phyloP scores from a whole-genome alignment of 228 moss, liverwort and hornwort species.

The Sphagnum fallax region DNA sequence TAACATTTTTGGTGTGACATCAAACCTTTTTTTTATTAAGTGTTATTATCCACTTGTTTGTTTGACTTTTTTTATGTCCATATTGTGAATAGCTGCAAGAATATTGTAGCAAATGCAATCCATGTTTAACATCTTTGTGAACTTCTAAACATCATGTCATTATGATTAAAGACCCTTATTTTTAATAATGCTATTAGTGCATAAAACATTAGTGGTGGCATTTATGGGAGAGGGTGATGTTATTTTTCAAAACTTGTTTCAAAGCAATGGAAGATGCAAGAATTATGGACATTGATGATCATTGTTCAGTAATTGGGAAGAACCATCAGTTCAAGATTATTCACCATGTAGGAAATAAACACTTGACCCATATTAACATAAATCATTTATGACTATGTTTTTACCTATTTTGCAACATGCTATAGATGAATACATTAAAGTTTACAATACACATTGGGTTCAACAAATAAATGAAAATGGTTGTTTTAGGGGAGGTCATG shows the following conservation, averaged over 20 bases:
- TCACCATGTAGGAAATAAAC: no score
- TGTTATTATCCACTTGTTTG: not conserved
- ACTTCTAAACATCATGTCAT: no score
- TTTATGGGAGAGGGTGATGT: slow-evolving; percentile 1
- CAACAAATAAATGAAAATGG: not conserved
- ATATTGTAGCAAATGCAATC: no score
- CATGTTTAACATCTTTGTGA: no score
- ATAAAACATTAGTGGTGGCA: not conserved
- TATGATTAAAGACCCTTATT: no score
- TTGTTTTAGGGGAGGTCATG: not conserved
- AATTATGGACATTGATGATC: not conserved
- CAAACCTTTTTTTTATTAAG: not conserved
- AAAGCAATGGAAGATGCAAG: not conserved
- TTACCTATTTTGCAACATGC: not conserved
- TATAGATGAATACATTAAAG: not conserved
- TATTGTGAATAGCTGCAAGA: no score
- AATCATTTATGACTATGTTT: not conserved
- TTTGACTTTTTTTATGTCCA: no score
- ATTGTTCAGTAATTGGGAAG: no score
- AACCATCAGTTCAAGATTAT: no score
- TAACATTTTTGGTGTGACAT: no score
- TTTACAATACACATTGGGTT: not conserved
- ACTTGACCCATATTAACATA: not conserved
- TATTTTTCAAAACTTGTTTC: not conserved
- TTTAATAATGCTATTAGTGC: no score